Evolutionary conservation across 495 filamentous ascomycete genomes (phyloP), one percentile per base, ranked within the genome.

Genomic region (Penicillium lividum): DNA sequence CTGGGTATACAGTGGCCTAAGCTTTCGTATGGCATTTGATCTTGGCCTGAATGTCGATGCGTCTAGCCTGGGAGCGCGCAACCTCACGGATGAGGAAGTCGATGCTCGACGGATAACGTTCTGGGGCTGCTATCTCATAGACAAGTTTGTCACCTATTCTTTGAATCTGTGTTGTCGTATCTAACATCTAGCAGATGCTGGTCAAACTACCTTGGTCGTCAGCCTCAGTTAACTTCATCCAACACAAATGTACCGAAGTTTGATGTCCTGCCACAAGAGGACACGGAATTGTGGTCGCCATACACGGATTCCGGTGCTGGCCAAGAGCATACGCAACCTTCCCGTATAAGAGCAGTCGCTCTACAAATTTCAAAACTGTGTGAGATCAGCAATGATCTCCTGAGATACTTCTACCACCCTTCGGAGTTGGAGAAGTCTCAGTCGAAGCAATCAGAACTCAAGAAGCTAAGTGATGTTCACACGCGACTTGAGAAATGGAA

Each of bases 1-100:
- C 10, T 98, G 94, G 94, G 91, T 97, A 5, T 98, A 98, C 69
- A 95, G 90, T 63, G 94, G 94, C 34, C 97, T 98, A 87, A 93
- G 90, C 67, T 98, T 98, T 66, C 87, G 94, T n/a, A 97, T 98
- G 94, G 93, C 92, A 0, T 89, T 88, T 68, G 94, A 98, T 67
- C 80, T 98, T 42, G 94, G 94, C 0, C 76, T 98, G 54, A 96
- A 97, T 65, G 82, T 97, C n/a, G 88, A 97, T 71, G 82, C 87
- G 3, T 82, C 83, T 2, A 84, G 81, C 11, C 77, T 90, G 28
- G 77, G 70, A 5, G 79, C 84, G 31, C 80, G 80, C 38, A 82
- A 78, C 34, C 80, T 93, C 25, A 86, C 83, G 50, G 93, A 97
- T 49, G 82, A 89, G 48, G 95, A 97, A 68, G 80, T 91, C 40